These are phyloP conservation scores for Talaromyces thailandensis DNA, from an alignment of 495 filamentous ascomycete genomes.

Conservation along the genomic window DNA sequence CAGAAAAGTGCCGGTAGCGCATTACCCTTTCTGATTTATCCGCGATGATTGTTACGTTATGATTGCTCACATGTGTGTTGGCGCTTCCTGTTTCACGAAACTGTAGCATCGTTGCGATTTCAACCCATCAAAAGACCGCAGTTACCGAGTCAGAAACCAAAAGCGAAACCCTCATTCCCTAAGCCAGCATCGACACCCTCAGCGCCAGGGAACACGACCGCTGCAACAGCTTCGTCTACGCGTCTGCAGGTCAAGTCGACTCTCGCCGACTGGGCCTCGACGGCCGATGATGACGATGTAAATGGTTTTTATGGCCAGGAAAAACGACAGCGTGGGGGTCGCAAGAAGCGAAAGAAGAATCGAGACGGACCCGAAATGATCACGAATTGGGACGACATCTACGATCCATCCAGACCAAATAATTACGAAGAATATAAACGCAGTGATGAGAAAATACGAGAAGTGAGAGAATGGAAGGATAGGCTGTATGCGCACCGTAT, in stretches of 20 bases:
- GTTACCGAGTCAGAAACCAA: conserved; percentile 56
- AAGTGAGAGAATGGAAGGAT: conserved; percentile 84
- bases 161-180: conserved; percentile 43
- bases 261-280: conserved; percentile 76
- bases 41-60: conserved; percentile 15
- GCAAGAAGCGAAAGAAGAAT: conserved; percentile 82
- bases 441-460: conserved; percentile 73
- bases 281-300: conserved; percentile 66
- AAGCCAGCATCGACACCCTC: conserved; percentile 24
- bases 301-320: conserved; percentile 52
- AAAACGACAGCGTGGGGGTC: conserved; percentile 69
- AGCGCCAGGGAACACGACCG: conserved; percentile 13
- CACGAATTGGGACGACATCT: conserved; percentile 90
- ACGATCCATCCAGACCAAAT: conserved; percentile 77
- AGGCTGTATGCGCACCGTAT: conserved; percentile 69
- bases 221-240: conserved; percentile 14
- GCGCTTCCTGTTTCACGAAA: conserved; percentile 18
- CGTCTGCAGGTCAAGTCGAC: conserved; percentile 47
- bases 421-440: conserved; percentile 79
- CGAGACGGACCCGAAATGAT: conserved; percentile 47
- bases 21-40: conserved; percentile 12
- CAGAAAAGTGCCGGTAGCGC: conserved; percentile 63
- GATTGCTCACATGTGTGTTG: conserved; percentile 39
- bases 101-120: conserved; percentile 67
- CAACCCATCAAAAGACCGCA: conserved; percentile 80